These are phyloP conservation scores for Rehmannia glutinosa DNA, from an alignment of 257 asterid species.

Conservation along the genomic window DNA sequence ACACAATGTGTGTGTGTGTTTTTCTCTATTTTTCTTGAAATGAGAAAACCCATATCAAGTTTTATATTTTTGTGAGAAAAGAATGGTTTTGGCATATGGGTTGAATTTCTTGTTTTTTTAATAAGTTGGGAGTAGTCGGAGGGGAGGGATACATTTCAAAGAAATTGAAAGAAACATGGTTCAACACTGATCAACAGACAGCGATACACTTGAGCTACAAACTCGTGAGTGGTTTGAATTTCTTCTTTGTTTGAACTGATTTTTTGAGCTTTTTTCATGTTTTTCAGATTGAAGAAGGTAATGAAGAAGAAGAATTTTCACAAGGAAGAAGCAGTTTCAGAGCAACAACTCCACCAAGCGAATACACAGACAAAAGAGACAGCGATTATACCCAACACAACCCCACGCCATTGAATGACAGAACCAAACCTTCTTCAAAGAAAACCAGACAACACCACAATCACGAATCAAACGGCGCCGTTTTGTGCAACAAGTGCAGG, in stretches of 20 bases:
- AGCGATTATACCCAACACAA: conserved; percentile 26
- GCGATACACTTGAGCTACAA: no score
- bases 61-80: no score
- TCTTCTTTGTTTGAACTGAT: neutral
- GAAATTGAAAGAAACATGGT: no score
- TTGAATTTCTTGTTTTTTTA: no score
- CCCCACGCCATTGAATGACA: conserved; percentile 66
- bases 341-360: conserved; percentile 52
- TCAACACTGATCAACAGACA: no score
- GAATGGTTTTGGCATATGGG: no score
- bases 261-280: neutral
- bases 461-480: no score
- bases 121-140: no score
- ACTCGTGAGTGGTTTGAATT: no score
- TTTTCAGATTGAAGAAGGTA: conserved; percentile 85
- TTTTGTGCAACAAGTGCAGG: conserved; percentile 84
- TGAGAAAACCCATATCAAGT: neutral
- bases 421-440: no score
- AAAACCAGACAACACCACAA: no score
- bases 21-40: neutral
- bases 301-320: conserved; percentile 78
- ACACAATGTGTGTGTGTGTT: neutral
- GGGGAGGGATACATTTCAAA: no score
- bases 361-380: conserved; percentile 24
- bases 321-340: conserved; percentile 58